A percentile compares a stretch with the other conserved stretches of the same genome.
These are phyloP conservation scores for Suillus lakei DNA, from an alignment of 768 basidiomycete genomes.

Conservation along the genomic window DNA sequence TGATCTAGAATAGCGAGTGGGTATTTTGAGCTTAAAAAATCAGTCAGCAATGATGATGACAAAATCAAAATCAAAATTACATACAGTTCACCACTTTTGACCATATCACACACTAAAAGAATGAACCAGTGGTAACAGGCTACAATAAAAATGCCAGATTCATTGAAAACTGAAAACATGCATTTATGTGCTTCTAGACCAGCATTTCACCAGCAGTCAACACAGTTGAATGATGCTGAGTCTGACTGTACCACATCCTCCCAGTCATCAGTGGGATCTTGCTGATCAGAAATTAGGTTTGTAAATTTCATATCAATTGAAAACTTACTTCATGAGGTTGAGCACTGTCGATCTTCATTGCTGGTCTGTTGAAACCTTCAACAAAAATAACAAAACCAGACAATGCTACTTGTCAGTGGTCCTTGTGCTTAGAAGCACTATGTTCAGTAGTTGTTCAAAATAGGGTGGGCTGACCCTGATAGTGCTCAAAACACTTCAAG, in stretches of 20 bases:
- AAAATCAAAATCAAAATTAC: background rate
- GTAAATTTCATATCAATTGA: background rate
- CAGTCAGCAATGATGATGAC: background rate
- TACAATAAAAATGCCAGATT: background rate
- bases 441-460: too few relatives aligned
- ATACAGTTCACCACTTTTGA: slow-evolving; percentile 2
- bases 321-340: background rate
- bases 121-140: background rate
- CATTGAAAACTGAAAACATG: background rate
- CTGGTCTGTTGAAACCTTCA: too few relatives aligned
- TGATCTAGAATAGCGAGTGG: slow-evolving; percentile 17
- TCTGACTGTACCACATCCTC: background rate
- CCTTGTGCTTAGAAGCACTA: too few relatives aligned
- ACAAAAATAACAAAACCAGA: too few relatives aligned
- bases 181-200: background rate
- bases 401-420: too few relatives aligned
- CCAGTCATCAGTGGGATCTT: slow-evolving; percentile 2
- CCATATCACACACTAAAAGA: slow-evolving; percentile 2
- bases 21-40: too few relatives aligned
- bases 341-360: too few relatives aligned
- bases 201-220: slow-evolving; percentile 5
- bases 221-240: background rate
- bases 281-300: background rate
- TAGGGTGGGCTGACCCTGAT: too few relatives aligned
- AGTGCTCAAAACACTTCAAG: too few relatives aligned